Evolutionary conservation across 2,329 filamentous ascomycete species (phyloP), one percentile per base, ranked within the genome.

Genomic region (Clonostachys byssicola): DNA sequence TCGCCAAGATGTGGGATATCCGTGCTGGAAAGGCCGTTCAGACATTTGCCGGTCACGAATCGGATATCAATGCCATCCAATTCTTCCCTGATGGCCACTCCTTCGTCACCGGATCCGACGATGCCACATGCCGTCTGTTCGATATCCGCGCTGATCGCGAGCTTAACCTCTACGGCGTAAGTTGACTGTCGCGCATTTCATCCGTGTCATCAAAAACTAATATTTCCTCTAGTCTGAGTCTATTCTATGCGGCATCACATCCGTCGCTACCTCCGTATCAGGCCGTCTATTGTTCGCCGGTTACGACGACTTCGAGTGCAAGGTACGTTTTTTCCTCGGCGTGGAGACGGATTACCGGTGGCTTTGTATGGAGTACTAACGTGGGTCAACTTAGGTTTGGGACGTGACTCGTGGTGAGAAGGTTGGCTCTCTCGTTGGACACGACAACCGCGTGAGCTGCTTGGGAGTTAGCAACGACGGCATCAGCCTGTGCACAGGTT

Each of bases 231-330:
- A 97, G 92, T 96, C 92, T 60, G 92, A 96, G 65, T 92, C 95
- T 62, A 95, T 96, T 59, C 83, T 96, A 45, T 99, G 94, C 66
- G 94, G 94, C 60, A 97, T 99, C 61, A 99, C 94, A 20, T 99
- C 94, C 5, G 94, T 99, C 43, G 94, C 92, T 50, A 97, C 95
- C 60, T 99, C 94, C 14, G 92, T 99, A 13, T 99, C 94, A 49
- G 94, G 94, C 49, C 85, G 94, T 65, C 76, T 99, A 60, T 76
- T 99, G 39, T 99, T 99, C 67, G 94, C 94, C 47, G 94, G 94
- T 56, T 99, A 99, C 63, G 94, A 99, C 62, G 94, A 99, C 66
- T 99, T 96, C 62, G 94, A 99, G 73, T 99, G 94, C 92, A 99
- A 97, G 87, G 92, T 96, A 75, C 62, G 83, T 34, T 46, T 40